Evolutionary conservation across 805 yeast species (phyloP), one percentile per base, ranked within the genome.

Genomic region (Kodamaea kakaduensis): DNA sequence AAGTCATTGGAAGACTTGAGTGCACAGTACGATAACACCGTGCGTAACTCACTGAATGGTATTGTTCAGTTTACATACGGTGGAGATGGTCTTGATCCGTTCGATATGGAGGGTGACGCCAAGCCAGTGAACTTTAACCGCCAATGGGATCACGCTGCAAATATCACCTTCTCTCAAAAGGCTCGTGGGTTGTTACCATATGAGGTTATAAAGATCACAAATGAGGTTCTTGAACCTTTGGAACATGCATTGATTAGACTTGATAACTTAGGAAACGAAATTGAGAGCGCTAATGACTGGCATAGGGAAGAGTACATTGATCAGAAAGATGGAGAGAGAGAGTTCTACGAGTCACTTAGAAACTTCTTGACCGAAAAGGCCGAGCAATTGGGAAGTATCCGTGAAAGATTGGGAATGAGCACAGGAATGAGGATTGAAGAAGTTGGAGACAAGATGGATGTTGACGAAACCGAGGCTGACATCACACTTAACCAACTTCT

Each of bases 41-140:
- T 93, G 26, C 76, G 99, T 55, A 93, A 95, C 42, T 90, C 97
- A 1, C 76, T 94, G 36, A 88, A 88, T 56, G 96, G 97, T 61
- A 86, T 93, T 55, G 98, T 93, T 12, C 99, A 93, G 63, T 93
- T 93, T 63, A 85, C 87, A 22, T 93, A 93, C 56, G 99, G 99
- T 61, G 98, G 97, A 44, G 99, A 93, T 61, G 96, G 97, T 31
- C 73, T 93, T 45, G 99, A 93, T 69, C 99, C 99, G 3, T 72
- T 86, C 55, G 97, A 90, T 62, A 93, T 93, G 98, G 99, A 94
- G 64, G 98, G 98, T 48, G 96, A 94, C 61, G 96, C 97, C 1
- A 77, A 71, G 50, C 98, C 99, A 0, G 98, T 93, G 22, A 88
- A 94, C 57, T 90, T 93, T 58, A 71, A 70, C 37, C 78, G 97